Conservation (phyloP, 2,329 filamentous ascomycete species). For the Ophiostoma sp. region DNA sequence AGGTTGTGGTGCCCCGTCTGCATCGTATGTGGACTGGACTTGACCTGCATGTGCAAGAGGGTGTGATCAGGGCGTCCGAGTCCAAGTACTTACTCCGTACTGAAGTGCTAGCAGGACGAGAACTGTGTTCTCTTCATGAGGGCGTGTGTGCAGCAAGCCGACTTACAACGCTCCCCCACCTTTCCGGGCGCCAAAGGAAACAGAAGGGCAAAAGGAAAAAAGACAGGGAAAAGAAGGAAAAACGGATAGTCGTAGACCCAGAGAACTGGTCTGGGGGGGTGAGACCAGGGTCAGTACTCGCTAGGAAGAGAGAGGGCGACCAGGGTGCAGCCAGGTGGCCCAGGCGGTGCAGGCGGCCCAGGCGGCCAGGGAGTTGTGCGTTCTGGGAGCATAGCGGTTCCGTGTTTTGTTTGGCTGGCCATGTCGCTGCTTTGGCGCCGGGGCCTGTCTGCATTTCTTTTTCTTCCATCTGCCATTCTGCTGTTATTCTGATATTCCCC, state of each 20-base stretch:
- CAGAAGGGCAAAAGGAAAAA: not conserved
- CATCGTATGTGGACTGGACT: constrained; percentile 6
- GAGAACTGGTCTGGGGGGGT: constrained; percentile 11
- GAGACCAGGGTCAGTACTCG: not conserved
- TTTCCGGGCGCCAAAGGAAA: constrained; percentile 11
- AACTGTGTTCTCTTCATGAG: no score
- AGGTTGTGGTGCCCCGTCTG: not conserved
- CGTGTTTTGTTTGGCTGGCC: constrained; percentile 22
- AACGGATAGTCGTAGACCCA: not conserved
- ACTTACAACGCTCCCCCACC: constrained; percentile 16
- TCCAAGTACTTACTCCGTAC: no score
- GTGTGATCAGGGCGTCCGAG: constrained; percentile 14
- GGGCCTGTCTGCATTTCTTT: constrained; percentile 2
- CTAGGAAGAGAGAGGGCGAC: no score
- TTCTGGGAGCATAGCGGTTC: constrained; percentile 10
- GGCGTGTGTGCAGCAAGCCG: constrained; percentile 11
- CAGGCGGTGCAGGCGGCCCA: not conserved
- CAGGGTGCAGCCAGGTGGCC: not conserved
- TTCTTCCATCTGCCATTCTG: not conserved
- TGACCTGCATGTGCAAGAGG: constrained; percentile 1
- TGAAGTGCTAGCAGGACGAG: no score
- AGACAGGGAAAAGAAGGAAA: not conserved
- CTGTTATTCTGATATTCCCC: not conserved
- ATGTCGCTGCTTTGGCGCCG: constrained; percentile 18
- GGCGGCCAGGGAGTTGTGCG: not conserved